These are phyloP conservation scores for Novymonas esmeraldas DNA, from an alignment of 208 protist genomes.

Conservation along the genomic window DNA sequence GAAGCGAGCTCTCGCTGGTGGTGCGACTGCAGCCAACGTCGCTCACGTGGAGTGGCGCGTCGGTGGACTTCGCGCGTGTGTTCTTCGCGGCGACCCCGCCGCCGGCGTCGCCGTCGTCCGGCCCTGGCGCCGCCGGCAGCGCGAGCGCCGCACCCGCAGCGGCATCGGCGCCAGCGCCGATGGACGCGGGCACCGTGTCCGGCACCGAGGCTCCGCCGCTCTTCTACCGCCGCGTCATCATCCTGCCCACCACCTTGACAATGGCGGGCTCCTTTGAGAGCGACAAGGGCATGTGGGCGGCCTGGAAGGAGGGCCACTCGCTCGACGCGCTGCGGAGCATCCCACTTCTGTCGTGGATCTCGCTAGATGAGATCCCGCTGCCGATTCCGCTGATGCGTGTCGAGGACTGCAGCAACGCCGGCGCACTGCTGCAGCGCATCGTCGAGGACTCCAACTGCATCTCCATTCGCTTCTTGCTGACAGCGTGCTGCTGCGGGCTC, in stretches of 20 bases:
- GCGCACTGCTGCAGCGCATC: conserved; percentile 28
- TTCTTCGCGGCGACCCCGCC: conserved; percentile 21
- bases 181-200: conserved; percentile 17
- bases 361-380: conserved; percentile 35
- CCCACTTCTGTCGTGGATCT: conserved; percentile 44
- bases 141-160: not conserved
- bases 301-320: conserved; percentile 24
- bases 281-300: conserved; percentile 30
- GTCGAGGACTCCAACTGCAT: conserved; percentile 40
- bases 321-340: conserved; percentile 37
- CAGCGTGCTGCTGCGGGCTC: conserved; percentile 51
- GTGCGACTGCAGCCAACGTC: conserved; percentile 63
- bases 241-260: conserved; percentile 55
- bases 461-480: conserved; percentile 43
- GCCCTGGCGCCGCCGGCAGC: too few relatives aligned
- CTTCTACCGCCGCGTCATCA: conserved; percentile 59
- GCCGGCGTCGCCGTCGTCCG: not conserved
- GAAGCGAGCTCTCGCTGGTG: conserved; percentile 30
- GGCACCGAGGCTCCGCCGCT: conserved; percentile 40
- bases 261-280: conserved; percentile 63
- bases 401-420: conserved; percentile 34
- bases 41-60: conserved; percentile 43
- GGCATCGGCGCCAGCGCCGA: not conserved
- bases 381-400: conserved; percentile 35
- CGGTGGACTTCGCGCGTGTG: conserved; percentile 29